A percentile compares a stretch with the other conserved stretches of the same genome.
phyloP scores from a whole-genome alignment of 1,284 basidiomycete genomes.

The Exobasidium rhododendri region DNA sequence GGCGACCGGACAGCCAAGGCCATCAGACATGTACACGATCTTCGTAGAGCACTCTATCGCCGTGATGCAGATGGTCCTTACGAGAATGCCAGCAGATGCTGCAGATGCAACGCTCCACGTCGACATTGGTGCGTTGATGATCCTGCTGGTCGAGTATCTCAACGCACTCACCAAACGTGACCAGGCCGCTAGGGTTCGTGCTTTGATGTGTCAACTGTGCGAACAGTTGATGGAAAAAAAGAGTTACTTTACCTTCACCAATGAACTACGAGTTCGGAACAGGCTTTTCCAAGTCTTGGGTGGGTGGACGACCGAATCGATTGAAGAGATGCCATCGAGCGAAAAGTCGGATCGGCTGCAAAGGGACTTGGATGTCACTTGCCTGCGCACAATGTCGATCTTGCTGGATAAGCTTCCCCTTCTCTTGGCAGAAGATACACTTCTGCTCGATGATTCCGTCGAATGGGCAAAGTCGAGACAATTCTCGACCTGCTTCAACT shows the following conservation, averaged over 20 bases:
- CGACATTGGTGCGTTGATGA: conserved; percentile 48
- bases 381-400: conserved; percentile 46
- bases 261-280: conserved; percentile 47
- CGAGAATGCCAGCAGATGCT: conserved; percentile 27
- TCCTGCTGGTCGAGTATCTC: conserved; percentile 48
- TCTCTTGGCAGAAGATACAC: conserved; percentile 45
- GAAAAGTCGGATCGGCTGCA: conserved; percentile 42
- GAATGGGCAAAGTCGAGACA: conserved; percentile 50
- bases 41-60: conserved; percentile 51
- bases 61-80: conserved; percentile 41
- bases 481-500: conserved; percentile 45
- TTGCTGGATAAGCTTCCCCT: conserved; percentile 45
- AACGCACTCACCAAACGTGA: conserved; percentile 43
- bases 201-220: conserved; percentile 47
- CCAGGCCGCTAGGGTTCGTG: conserved; percentile 47
- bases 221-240: conserved; percentile 46
- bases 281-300: conserved; percentile 47
- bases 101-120: conserved; percentile 28
- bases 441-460: conserved; percentile 48
- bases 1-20: conserved; percentile 38
- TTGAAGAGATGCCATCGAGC: conserved; percentile 25
- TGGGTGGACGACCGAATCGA: conserved; percentile 46
- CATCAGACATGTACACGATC: conserved; percentile 44
- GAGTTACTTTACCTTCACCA: conserved; percentile 35
- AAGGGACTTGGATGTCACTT: conserved; percentile 44